Evolutionary conservation across 495 filamentous ascomycete species (phyloP).

Genomic region (Rhypophila decipiens): DNA sequence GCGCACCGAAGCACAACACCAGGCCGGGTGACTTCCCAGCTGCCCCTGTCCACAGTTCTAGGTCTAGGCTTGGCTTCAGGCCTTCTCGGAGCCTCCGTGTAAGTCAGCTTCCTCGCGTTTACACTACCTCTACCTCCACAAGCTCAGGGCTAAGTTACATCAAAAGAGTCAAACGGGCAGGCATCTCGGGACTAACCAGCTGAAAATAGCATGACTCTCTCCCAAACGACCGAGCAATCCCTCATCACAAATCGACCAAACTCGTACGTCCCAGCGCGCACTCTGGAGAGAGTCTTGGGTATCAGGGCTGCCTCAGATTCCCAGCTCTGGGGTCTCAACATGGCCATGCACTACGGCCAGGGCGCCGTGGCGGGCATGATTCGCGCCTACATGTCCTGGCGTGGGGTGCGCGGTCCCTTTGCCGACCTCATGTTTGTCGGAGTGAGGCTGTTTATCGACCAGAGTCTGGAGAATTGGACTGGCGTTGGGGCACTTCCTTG

Average conservation of each 20-base stretch:
- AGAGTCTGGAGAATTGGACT: conserved; percentile 26
- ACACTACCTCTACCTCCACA: too few relatives aligned
- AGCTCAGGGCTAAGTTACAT: too few relatives aligned
- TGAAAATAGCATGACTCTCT: conserved; percentile 9
- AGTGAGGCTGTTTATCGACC: conserved; percentile 23
- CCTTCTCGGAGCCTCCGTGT: too few relatives aligned
- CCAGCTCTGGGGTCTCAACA: conserved; percentile 6
- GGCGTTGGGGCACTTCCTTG: conserved; percentile 18
- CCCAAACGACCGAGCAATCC: conserved; percentile 8
- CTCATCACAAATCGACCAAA: conserved; percentile 8
- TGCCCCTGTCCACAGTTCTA: too few relatives aligned
- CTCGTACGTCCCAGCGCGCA: conserved; percentile 12
- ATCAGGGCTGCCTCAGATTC: not conserved
- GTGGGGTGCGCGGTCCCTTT: conserved; percentile 27
- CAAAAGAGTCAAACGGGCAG: too few relatives aligned
- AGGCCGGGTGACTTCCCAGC: too few relatives aligned
- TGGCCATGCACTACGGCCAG: conserved; percentile 22
- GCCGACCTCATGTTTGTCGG: conserved; percentile 25
- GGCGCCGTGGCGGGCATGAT: conserved; percentile 11
- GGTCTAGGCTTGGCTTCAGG: too few relatives aligned
- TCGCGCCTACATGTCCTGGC: conserved; percentile 17
- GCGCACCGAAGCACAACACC: too few relatives aligned
- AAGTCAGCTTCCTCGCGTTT: too few relatives aligned
- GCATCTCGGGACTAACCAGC: too few relatives aligned
- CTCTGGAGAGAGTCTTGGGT: conserved; percentile 4